Base-by-base conservation (phyloP, 371 early-diverging fungal species). In the Lichtheimia hyalospora region DNA sequence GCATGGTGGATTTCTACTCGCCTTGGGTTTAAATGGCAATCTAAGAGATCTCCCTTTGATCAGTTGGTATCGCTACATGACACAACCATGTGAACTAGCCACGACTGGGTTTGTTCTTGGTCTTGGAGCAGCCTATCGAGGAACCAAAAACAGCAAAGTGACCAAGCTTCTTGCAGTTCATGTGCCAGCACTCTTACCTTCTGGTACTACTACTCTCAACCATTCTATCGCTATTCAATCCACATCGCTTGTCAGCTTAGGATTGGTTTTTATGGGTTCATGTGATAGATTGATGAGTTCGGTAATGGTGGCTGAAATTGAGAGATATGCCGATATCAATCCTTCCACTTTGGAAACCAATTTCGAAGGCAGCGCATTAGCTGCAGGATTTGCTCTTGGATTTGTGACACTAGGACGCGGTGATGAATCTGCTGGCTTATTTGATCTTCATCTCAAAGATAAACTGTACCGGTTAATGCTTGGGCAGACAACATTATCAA, bases 1-100 rank as follows among this genome's bases (percentile, higher is more conserved):
- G 6, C 91, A 95, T 61, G 96, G 91, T 2, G 96, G 96, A 2
- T 84, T 93, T 53, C 54, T 95, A 0, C 72, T 93, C 4, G 96
- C 88, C 0, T 68, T 95, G 44, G 96, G 96, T 0, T 62, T 95
- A 20, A 88, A 81, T 23, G 93, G 95, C 0, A 86, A 90, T 42
- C 70, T 94, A 5, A 74, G 77, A 50, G 71, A 82, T 20, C 70
- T 95, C 27, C 81, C 85, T 0, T 61, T 80, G 3, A 81, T 84
- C 56, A 77, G 85, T 55, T 82, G 85, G 52, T 80, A 84, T 62
- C 74, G 84, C 12, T 92, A 89, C 58, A 73, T 93, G 23, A 76
- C 83, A n/a, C 77, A 77, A 16, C 71, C 84, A 4, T 87, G 89
- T 58, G 84, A 84, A 6, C 60, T 88, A 51, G 90, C 86, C 0